Evolutionary conservation across 2,329 filamentous ascomycete species (phyloP), one percentile per base, ranked within the genome.

Genomic region (Gliomastix tumulicola): DNA sequence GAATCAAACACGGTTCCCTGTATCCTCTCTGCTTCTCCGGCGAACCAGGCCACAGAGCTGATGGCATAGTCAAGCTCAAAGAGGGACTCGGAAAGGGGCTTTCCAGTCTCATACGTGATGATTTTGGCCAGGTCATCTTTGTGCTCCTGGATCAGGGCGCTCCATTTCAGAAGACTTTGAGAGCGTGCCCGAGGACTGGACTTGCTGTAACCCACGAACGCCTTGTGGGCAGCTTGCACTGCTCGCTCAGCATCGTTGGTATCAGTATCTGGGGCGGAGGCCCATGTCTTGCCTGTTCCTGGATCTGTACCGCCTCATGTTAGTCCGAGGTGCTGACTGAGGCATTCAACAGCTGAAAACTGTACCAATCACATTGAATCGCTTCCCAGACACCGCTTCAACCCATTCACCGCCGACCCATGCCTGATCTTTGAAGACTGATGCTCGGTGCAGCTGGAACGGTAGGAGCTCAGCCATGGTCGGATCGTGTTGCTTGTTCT

Each of bases 1-100:
- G 79, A 71, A 1, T 68, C 66, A 32, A 76, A 71, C 5, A 82
- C 69, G 0, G 70, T 70, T 13, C 84, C 84, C 65, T 50, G 80
- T 20, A 67, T 28, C 65, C 17, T 68, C 71, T 1, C 35, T 55
- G 69, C 67, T 44, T 72, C 69, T 8, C 67, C 65, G 0, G 69
- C 59, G 43, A 79, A 79, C 74, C 74, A 79, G 57, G 69, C 70
- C 3, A 66, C 62, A 46, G 77, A 76, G 1, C 63, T 60, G 0
- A 64, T 49, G 3, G 69, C 70, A 41, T 78, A 77, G 48, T 76
- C 71, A 23, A 79, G 53, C 45, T 79, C 75, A 7, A 62, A 71
- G 5, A 62, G 54, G 0, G 75, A 65, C 46, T 79, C 74, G 11
- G 59, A 50, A 0, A 76, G 55, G 3, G 75, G 72, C 45, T 79